Base-by-base conservation (phyloP, 106 monocot species). In the Allium cepa region DNA sequence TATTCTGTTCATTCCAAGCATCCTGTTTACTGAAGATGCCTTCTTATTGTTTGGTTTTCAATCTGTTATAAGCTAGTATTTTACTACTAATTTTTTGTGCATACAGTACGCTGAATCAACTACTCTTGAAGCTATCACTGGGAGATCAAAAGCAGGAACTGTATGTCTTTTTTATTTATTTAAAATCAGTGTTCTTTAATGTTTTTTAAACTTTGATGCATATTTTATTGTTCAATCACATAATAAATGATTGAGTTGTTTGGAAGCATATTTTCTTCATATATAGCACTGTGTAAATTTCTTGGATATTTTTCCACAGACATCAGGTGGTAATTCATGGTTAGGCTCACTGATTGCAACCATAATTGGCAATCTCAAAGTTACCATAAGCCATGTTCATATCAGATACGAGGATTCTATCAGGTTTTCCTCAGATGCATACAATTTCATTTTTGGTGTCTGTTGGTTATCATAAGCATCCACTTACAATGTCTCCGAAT, bases 281-380 rank as follows among this genome's bases (percentile, higher is more conserved):
- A 1, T 46, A 7, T 46, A 8, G 12, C n/a, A 7, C 11, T 63
- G 51, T 68, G 51, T 68, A 64, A 15, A 6, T 12, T 4, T 65
- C 17, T 50, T 16, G 9, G 4, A 11, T 78, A 17, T 18, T 13
- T n/a, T 53, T 71, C 72, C 80, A 22, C 75, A 99, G 99, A 69
- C 68, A 68, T 71, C 87, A 63, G 69, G 72, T 69, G 90, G 90
- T 75, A 87, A 74, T 75, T 88, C 97, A 52, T 99, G 99, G 99
- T 69, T 93, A 53, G 70, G 87, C 59, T 90, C 86, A 51, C 60
- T 99, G 10, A 71, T 89, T 70, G 86, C 87, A 10, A 99, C 99
- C 53, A 82, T 93, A 62, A 84, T 99, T 73, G 99, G 99, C 66
- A 99, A 99, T 70, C 83, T 99, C 46, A 99, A 99, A 87, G 87